Percentiles rank a stretch among this genome's conserved stretches.
These are phyloP conservation scores for Pontederia paniculata DNA, from an alignment of 176 grass and related monocot species.

Conservation along the genomic window DNA sequence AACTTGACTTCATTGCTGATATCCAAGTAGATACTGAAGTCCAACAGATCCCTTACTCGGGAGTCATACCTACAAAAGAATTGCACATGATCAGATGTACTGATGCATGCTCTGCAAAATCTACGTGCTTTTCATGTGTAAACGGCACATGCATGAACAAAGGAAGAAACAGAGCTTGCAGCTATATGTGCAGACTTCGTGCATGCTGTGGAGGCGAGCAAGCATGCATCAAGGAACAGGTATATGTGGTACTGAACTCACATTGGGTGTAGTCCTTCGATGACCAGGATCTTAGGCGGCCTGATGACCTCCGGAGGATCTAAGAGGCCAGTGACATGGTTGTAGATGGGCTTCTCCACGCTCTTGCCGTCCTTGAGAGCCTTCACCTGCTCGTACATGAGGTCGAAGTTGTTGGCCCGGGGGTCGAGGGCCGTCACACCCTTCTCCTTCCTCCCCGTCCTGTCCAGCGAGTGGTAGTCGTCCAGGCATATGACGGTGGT, in stretches of 20 bases:
- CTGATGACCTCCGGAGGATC: conserved; percentile 14
- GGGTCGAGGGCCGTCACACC: conserved; percentile 12
- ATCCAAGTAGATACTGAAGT: conserved; percentile 21
- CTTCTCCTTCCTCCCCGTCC: conserved; percentile 18
- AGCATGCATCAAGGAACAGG: background rate
- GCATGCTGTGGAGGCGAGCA: background rate
- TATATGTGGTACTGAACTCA: background rate
- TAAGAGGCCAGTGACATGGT: conserved; percentile 11
- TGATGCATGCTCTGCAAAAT: background rate
- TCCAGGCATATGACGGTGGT: conserved; percentile 14
- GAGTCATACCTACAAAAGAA: background rate
- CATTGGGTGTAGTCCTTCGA: conserved; percentile 19
- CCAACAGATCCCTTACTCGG: conserved; percentile 13
- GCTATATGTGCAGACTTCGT: background rate
- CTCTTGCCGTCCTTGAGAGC: conserved; percentile 1
- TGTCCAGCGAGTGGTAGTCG: conserved; percentile 17
- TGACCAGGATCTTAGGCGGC: conserved; percentile 17
- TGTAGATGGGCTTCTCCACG: conserved; percentile 13
- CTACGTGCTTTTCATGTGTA: too few relatives aligned
- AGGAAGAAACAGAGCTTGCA: background rate
- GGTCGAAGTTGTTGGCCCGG: conserved; percentile 13
- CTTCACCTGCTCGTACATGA: conserved; percentile 21
- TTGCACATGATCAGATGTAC: background rate
- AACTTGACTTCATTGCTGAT: conserved; percentile 20
- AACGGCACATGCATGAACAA: too few relatives aligned